These are phyloP conservation scores for Saccharomyces hybrid DNA, from an alignment of 1,139 yeast genomes.

Conservation along the genomic window DNA sequence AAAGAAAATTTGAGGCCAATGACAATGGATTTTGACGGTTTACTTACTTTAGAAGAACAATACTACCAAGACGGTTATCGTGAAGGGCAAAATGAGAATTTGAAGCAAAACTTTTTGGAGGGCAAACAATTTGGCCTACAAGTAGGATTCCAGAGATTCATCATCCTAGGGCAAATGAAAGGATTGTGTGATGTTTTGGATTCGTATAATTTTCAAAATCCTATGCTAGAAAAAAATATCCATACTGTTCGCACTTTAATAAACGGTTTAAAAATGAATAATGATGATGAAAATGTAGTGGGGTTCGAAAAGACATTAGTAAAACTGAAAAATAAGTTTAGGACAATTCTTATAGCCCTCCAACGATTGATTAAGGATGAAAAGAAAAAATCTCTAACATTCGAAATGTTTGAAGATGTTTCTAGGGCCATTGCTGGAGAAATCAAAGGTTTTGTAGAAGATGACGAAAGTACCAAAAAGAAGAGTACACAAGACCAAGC, in stretches of 20 bases:
- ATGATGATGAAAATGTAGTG: slow-evolving; percentile 44
- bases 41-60: slow-evolving; percentile 29
- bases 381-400: slow-evolving; percentile 14
- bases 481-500: slow-evolving; percentile 21
- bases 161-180: slow-evolving; percentile 55
- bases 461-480: slow-evolving; percentile 15
- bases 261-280: slow-evolving; percentile 27
- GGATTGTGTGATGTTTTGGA: slow-evolving; percentile 41
- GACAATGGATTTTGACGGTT: slow-evolving; percentile 22
- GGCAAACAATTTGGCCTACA: slow-evolving; percentile 77
- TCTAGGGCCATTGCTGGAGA: slow-evolving; percentile 27
- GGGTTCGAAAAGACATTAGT: slow-evolving; percentile 39
- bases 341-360: slow-evolving; percentile 37
- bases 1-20: background rate
- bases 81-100: slow-evolving; percentile 44
- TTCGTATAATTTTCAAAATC: slow-evolving; percentile 9
- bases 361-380: slow-evolving; percentile 16
- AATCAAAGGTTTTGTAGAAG: slow-evolving; percentile 26
- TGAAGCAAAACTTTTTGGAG: slow-evolving; percentile 52
- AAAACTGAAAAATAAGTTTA: slow-evolving; percentile 47
- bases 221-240: slow-evolving; percentile 15
- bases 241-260: slow-evolving; percentile 19
- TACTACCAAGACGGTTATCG: slow-evolving; percentile 55
- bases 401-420: slow-evolving; percentile 23
- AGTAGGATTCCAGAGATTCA: slow-evolving; percentile 65